Evolutionary conservation across 257 asterid species (phyloP).

Genomic region (Solanum chiquidenum): DNA sequence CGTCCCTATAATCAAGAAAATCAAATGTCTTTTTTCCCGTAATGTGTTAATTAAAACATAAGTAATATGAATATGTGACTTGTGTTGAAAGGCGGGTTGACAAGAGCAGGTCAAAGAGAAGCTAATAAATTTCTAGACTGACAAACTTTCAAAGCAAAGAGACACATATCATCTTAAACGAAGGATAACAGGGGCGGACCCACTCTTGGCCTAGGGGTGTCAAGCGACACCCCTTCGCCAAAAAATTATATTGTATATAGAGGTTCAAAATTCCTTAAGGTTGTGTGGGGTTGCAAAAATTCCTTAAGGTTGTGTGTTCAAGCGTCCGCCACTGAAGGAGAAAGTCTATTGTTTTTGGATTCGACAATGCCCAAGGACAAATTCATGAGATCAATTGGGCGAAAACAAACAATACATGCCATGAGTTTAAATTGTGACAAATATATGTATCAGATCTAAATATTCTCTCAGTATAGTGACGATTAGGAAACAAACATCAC

Average conservation of each 20-base stretch:
- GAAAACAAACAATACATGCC: background rate
- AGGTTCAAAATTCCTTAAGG: too few relatives aligned
- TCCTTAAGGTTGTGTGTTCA: too few relatives aligned
- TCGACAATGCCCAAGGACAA: background rate
- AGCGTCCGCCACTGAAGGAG: background rate
- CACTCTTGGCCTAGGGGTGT: too few relatives aligned
- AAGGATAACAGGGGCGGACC: too few relatives aligned
- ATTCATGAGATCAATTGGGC: background rate
- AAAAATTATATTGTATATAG: too few relatives aligned
- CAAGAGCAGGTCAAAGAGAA: background rate
- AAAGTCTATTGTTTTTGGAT: background rate
- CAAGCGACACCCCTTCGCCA: too few relatives aligned
- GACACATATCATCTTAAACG: background rate
- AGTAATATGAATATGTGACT: background rate
- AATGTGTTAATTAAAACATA: background rate
- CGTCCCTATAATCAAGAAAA: background rate
- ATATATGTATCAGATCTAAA: background rate
- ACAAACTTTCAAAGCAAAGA: rapidly evolving
- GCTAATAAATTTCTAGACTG: rapidly evolving
- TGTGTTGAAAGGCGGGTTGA: rapidly evolving
- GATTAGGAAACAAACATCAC: background rate
- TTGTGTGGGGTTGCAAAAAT: too few relatives aligned
- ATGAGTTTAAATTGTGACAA: background rate
- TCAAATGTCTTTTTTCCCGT: background rate
- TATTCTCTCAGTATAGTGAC: background rate